Evolutionary conservation across 768 basidiomycete genomes (phyloP).

Genomic region (Naganishia kalamii): DNA sequence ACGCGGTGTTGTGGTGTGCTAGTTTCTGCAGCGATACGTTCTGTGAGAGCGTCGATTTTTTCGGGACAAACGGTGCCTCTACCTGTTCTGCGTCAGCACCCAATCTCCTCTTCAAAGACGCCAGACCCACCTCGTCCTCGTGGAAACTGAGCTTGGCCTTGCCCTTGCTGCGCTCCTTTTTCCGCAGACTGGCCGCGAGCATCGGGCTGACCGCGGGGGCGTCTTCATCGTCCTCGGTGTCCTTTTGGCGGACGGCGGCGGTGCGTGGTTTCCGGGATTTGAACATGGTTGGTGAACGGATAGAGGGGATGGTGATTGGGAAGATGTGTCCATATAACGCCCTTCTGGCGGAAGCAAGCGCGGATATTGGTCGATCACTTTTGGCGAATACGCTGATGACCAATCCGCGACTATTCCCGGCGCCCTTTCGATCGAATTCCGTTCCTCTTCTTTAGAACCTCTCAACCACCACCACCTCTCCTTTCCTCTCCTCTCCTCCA

Average conservation of each 20-base stretch:
- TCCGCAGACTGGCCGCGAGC: constrained; percentile 40
- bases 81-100: no score
- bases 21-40: constrained; percentile 30
- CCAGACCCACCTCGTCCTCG: constrained; percentile 27
- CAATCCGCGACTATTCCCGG: no score
- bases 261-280: constrained; percentile 2
- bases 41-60: constrained; percentile 40
- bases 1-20: constrained; percentile 20
- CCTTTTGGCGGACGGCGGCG: not conserved
- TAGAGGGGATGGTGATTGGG: not conserved
- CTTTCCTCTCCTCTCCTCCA: not conserved
- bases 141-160: constrained; percentile 40
- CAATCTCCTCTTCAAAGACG: no score
- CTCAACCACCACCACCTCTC: no score
- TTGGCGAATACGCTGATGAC: no score
- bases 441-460: no score
- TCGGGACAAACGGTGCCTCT: constrained; percentile 41
- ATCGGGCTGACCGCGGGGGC: constrained; percentile 28
- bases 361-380: no score
- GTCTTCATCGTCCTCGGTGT: constrained; percentile 22
- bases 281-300: not conserved
- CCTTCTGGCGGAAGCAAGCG: no score
- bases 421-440: no score
- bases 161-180: constrained; percentile 27
- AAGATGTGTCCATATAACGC: constrained; percentile 21